A percentile compares a stretch with the other conserved stretches of the same genome.
phyloP scores from a whole-genome alignment of 768 basidiomycete genomes.

The Tubosaeta brunneosetosa region DNA sequence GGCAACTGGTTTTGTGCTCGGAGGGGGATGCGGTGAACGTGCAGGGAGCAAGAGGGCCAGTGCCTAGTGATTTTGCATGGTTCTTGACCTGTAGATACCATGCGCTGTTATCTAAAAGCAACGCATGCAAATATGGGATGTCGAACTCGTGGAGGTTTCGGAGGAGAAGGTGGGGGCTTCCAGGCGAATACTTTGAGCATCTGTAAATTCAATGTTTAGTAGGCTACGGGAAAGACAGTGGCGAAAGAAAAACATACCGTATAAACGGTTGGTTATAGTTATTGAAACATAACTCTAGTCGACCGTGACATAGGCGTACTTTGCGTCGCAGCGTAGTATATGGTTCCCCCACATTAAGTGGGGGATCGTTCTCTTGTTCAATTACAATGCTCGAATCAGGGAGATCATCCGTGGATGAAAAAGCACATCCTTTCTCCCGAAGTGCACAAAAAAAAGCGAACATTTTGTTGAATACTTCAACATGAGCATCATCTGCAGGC shows the following conservation, averaged over 20 bases:
- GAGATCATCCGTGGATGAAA: not conserved
- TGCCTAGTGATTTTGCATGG: constrained; percentile 5
- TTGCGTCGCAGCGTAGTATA: too few relatives aligned
- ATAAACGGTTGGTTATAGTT: not conserved
- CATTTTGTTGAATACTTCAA: constrained; percentile 2
- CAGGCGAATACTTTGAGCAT: not conserved
- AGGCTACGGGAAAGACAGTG: too few relatives aligned
- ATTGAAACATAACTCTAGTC: not conserved
- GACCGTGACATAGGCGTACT: not conserved
- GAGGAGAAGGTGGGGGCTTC: constrained; percentile 15
- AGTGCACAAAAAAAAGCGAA: not conserved
- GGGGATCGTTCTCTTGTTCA: not conserved
- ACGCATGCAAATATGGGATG: constrained; percentile 15
- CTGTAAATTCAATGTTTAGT: not conserved
- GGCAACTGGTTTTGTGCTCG: constrained; percentile 16
- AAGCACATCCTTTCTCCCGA: not conserved
- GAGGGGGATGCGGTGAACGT: constrained; percentile 10
- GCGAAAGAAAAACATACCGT: too few relatives aligned
- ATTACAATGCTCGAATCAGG: not conserved
- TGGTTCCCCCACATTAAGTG: not conserved
- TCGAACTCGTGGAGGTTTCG: constrained; percentile 16
- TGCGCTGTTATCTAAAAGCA: constrained; percentile 5
- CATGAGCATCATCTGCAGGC: not conserved
- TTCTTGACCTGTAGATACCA: constrained; percentile 1
- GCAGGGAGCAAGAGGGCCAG: constrained; percentile 22